These are phyloP conservation scores for Entamoeba invadens DNA, from an alignment of 208 protist species.

Conservation along the genomic window DNA sequence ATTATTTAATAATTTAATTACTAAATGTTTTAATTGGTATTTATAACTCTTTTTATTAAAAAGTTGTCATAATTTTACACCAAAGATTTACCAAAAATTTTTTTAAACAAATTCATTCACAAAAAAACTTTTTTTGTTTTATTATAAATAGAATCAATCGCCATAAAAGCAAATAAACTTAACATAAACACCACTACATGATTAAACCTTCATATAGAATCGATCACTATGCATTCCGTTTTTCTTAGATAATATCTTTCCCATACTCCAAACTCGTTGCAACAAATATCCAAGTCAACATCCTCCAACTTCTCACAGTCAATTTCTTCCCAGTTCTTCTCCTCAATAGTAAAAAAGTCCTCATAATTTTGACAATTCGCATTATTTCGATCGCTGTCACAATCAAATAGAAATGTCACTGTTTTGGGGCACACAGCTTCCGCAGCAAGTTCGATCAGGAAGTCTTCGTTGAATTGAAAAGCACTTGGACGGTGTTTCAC, in stretches of 20 bases:
- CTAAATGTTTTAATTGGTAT: no score
- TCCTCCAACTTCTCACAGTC: neutral
- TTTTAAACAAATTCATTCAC: no score
- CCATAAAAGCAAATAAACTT: no score
- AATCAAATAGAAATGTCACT: constrained; percentile 46
- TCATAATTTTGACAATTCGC: neutral
- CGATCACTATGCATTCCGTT: no score
- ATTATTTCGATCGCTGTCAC: neutral
- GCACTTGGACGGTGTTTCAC: constrained; percentile 21
- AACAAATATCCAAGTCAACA: neutral
- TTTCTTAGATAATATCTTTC: neutral
- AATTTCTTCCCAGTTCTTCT: neutral
- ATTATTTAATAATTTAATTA: no score
- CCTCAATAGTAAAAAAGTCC: neutral
- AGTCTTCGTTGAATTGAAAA: constrained; percentile 32
- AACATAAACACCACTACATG: no score
- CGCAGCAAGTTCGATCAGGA: constrained; percentile 58
- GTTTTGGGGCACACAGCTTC: constrained; percentile 57
- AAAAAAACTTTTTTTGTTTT: no score
- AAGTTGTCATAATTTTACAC: no score
- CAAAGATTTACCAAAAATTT: no score
- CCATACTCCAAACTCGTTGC: neutral
- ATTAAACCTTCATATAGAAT: no score
- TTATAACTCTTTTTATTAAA: no score
- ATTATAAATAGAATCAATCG: no score